Evolutionary conservation across 139 green algal species (phyloP).

Genomic region (Trebouxia sp.): DNA sequence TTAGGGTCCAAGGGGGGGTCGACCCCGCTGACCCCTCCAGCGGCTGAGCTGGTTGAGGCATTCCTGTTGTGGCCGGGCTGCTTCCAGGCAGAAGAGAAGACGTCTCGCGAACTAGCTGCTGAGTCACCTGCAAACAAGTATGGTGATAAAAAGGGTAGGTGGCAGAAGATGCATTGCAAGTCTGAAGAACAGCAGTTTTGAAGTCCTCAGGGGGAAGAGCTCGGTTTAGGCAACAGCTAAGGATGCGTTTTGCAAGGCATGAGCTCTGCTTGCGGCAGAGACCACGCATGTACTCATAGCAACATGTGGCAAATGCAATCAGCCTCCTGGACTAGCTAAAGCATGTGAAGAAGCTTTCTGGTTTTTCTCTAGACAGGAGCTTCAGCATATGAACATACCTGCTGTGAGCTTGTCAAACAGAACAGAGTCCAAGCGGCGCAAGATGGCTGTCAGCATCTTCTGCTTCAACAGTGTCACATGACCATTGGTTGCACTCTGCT

Average conservation of each 20-base stretch:
- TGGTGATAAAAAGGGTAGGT: not conserved
- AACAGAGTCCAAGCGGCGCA: slow-evolving; percentile 69
- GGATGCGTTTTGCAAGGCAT: too few species aligned
- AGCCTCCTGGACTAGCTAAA: too few species aligned
- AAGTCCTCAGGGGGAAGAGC: too few species aligned
- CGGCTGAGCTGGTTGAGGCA: not conserved
- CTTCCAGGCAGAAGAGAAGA: slow-evolving; percentile 10
- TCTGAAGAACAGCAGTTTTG: too few species aligned
- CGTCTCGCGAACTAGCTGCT: not conserved
- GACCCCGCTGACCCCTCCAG: not conserved
- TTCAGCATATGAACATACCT: too few species aligned
- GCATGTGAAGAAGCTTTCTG: too few species aligned
- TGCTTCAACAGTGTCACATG: slow-evolving; percentile 60
- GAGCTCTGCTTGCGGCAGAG: too few species aligned
- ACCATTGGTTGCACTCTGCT: slow-evolving; percentile 28
- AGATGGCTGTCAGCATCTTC: slow-evolving; percentile 63
- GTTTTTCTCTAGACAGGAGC: too few species aligned
- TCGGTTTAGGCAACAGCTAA: too few species aligned
- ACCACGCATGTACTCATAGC: not conserved
- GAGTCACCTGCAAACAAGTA: not conserved
- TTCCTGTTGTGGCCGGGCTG: not conserved
- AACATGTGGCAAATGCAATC: too few species aligned
- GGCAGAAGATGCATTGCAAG: too few species aligned
- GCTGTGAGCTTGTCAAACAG: slow-evolving; percentile 64
- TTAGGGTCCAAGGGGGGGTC: slow-evolving; percentile 51